Conservation (phyloP, 768 basidiomycete species). For the Boletus sp. region DNA sequence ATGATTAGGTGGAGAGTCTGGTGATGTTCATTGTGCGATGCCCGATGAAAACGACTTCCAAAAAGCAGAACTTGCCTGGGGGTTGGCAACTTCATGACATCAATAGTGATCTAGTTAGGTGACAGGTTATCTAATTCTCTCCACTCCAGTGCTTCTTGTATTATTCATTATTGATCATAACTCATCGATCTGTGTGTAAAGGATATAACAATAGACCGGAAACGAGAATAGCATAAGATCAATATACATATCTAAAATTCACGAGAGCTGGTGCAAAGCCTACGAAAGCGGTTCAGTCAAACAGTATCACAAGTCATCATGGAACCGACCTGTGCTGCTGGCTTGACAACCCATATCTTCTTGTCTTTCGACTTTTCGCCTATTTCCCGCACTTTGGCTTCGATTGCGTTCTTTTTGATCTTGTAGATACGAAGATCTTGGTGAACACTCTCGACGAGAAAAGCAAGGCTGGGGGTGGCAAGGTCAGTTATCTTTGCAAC, state of each 20-base stretch:
- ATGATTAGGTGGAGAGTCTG: constrained; percentile 42
- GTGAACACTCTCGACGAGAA: constrained; percentile 70
- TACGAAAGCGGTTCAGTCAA: constrained; percentile 3
- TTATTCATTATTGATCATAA: not conserved
- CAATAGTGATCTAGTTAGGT: not conserved
- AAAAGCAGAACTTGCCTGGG: constrained; percentile 34
- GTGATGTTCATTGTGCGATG: constrained; percentile 37
- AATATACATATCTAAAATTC: not conserved
- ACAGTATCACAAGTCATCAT: not conserved
- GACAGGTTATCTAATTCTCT: not conserved
- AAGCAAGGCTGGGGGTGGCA: constrained; percentile 57
- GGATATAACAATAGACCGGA: constrained; percentile 8
- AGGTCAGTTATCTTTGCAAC: constrained; percentile 60
- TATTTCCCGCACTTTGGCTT: constrained; percentile 75
- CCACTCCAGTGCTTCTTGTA: not conserved
- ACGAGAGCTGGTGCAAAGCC: constrained; percentile 8
- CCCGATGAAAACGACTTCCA: constrained; percentile 29
- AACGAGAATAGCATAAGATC: not conserved
- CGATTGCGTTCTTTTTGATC: constrained; percentile 81
- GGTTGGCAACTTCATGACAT: constrained; percentile 32
- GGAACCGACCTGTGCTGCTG: constrained; percentile 9
- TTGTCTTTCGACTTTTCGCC: constrained; percentile 70
- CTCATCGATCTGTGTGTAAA: not conserved
- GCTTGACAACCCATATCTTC: constrained; percentile 71
- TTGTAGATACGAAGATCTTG: constrained; percentile 65